Percentiles rank a stretch among this genome's conserved stretches.
phyloP scores from a whole-genome alignment of 805 yeast genomes.

The Myxozyma neotropica region DNA sequence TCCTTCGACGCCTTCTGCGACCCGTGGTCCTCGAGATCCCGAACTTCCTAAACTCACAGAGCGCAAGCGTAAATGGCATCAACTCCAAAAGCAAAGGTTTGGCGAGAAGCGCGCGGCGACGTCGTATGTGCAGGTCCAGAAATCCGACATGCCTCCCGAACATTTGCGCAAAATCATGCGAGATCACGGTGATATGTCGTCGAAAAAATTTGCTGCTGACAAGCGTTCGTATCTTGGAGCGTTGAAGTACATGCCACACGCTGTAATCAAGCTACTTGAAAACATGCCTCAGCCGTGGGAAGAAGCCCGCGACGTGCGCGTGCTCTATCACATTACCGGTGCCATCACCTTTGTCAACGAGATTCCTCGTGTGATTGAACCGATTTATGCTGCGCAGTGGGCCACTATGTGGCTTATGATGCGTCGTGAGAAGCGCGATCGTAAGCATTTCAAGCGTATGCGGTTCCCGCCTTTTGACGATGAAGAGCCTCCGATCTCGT shows the following conservation, averaged over 20 bases:
- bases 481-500: slow-evolving; percentile 89
- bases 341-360: slow-evolving; percentile 96
- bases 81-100: slow-evolving; percentile 61
- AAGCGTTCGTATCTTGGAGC: slow-evolving; percentile 89
- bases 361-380: slow-evolving; percentile 86
- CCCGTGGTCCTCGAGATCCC: slow-evolving; percentile 25
- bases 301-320: slow-evolving; percentile 76
- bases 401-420: slow-evolving; percentile 88
- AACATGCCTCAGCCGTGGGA: slow-evolving; percentile 99
- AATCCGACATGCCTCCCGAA: slow-evolving; percentile 89
- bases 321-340: slow-evolving; percentile 86
- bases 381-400: slow-evolving; percentile 94
- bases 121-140: slow-evolving; percentile 58
- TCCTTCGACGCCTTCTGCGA: slow-evolving; percentile 38
- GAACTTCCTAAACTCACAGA: slow-evolving; percentile 45
- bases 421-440: slow-evolving; percentile 91
- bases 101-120: slow-evolving; percentile 47
- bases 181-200: slow-evolving; percentile 83
- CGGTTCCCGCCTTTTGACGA: slow-evolving; percentile 96
- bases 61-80: slow-evolving; percentile 62
- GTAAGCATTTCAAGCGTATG: slow-evolving; percentile 87
- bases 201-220: slow-evolving; percentile 76
- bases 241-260: slow-evolving; percentile 93
- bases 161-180: slow-evolving; percentile 82
- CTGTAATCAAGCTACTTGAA: slow-evolving; percentile 82